These are phyloP conservation scores for Caryopteris hybrid DNA, from an alignment of 305 asterid species.

Conservation along the genomic window DNA sequence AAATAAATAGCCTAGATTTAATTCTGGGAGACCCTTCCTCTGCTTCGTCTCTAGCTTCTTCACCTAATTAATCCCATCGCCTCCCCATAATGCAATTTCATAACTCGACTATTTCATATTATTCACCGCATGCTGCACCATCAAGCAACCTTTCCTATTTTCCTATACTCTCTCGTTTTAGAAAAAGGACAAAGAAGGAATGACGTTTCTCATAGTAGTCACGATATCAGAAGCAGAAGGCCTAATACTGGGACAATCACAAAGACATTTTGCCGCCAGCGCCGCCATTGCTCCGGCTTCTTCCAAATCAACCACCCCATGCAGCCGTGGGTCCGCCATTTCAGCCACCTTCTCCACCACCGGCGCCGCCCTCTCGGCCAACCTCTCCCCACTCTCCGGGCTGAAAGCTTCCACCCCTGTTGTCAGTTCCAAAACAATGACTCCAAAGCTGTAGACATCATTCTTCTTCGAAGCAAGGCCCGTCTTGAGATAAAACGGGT, in stretches of 20 bases:
- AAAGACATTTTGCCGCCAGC: slow-evolving; percentile 47
- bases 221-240: slow-evolving; percentile 57
- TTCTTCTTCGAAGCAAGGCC: slow-evolving; percentile 61
- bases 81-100: no score
- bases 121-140: neutral
- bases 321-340: slow-evolving; percentile 50
- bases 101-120: no score
- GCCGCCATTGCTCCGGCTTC: slow-evolving; percentile 51
- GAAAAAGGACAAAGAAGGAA: slow-evolving; percentile 24
- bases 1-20: no score
- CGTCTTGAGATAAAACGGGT: slow-evolving; percentile 58
- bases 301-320: slow-evolving; percentile 29
- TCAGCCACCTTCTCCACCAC: slow-evolving; percentile 34
- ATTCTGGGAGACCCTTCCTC: no score
- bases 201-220: slow-evolving; percentile 26
- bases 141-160: neutral
- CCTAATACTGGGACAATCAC: slow-evolving; percentile 47
- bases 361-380: slow-evolving; percentile 35
- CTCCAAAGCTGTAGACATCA: slow-evolving; percentile 59
- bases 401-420: slow-evolving; percentile 54
- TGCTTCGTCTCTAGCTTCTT: no score
- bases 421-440: slow-evolving; percentile 49
- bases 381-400: slow-evolving; percentile 36
- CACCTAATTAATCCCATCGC: no score
- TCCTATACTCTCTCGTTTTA: neutral